These are phyloP conservation scores for Pseudocercospora macadamiae DNA, from an alignment of 2,329 filamentous ascomycete genomes.

Conservation along the genomic window DNA sequence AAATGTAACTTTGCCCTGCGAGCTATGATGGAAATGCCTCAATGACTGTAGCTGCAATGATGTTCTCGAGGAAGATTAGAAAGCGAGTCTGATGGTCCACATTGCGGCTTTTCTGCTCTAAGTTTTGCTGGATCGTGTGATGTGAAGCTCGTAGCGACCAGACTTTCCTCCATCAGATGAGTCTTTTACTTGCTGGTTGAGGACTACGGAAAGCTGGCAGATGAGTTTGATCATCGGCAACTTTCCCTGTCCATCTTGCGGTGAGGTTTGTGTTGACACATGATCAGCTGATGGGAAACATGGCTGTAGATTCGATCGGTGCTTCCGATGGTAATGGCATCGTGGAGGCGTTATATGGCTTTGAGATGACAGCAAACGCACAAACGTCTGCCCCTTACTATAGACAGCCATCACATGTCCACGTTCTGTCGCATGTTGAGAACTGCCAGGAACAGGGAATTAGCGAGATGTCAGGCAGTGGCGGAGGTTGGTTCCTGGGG, in stretches of 20 bases:
- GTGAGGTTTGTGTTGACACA: background rate
- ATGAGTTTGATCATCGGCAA: no score
- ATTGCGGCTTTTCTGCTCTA: no score
- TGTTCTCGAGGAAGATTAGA: no score
- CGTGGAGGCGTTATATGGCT: background rate
- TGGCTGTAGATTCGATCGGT: background rate
- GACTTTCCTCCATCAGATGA: no score
- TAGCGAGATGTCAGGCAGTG: background rate
- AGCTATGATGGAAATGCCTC: no score
- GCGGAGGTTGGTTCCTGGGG: background rate
- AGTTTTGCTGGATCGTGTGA: no score
- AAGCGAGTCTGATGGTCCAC: no score
- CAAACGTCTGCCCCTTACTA: background rate
- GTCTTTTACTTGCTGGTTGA: no score
- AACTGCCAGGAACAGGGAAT: background rate
- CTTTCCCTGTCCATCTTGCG: background rate
- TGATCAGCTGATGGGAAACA: background rate
- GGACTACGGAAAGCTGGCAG: no score
- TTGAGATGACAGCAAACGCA: background rate
- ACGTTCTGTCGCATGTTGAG: background rate
- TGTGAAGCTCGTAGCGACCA: no score
- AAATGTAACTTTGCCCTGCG: no score
- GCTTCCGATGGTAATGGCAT: background rate
- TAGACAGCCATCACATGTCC: constrained; percentile 1
- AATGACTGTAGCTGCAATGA: no score